Evolutionary conservation across 2,329 filamentous ascomycete species (phyloP), one percentile per base, ranked within the genome.

Genomic region (Xylaria multiplex): DNA sequence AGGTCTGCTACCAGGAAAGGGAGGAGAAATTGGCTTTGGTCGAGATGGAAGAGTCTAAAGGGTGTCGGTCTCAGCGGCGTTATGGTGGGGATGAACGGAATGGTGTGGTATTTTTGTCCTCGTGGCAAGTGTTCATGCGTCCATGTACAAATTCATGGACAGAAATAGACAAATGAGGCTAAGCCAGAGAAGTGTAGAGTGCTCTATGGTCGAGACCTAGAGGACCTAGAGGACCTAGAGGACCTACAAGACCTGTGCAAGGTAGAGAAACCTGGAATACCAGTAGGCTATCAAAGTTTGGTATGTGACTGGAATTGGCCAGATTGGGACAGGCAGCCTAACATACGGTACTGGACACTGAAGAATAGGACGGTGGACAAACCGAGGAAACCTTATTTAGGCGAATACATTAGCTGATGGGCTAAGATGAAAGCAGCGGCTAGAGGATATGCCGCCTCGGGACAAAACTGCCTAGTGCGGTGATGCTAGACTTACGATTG

Each of bases 401-500:
- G 14, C 6, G 53, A 40, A 42, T 16, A 37, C 45, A 45, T 65
- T 56, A 62, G 58, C 63, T 53, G n/a, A 13, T 16, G 40, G 52
- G 24, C 52, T 57, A 52, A 30, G 14, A 57, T 53, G 57, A 57
- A 62, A 46, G 52, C 40, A 27, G 62, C 42, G 49, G 42, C 49
- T 43, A 30, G 55, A 48, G 35, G n/a, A 42, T 27, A 4, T 19
- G 37, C 43, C 24, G n/a, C 46, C 24, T 22, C 40, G 61, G 57
- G 30, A 30, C 40, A 49, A 27, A 19, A 27, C 16, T 35, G 45
- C 37, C 42, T 45, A 37, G 43, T 13, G 48, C 19, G 22, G 37
- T 58, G 53, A 48, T 58, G 48, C 45, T 62, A 49, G 48, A 63
- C 64, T 50, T 59, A 55, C 64, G 63, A 66, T 66, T 63, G 48